Evolutionary conservation across 75 land plant genomes (phyloP), one percentile per base, ranked within the genome.

Genomic region (Pseudotsuga menziesii): DNA sequence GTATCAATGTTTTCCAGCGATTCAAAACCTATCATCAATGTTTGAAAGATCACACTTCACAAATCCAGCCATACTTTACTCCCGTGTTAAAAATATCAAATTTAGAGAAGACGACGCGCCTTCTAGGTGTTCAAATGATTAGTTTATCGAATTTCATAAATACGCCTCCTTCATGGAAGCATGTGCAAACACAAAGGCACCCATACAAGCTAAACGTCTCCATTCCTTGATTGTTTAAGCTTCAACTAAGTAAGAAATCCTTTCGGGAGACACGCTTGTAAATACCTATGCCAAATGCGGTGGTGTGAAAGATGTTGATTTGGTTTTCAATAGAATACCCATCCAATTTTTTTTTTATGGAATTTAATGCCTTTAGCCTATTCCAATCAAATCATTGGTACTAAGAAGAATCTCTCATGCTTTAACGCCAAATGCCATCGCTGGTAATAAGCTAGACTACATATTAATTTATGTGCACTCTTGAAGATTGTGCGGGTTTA

Each of bases 341-440:
- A 73, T 5, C 27, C 26, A 55, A 73, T 48, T 15, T 20, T 73
- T 52, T 52, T 8, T 4, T 58, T 26, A 22, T 73, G 75, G 75
- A 73, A 73, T 56, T 60, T 55, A 48, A 73, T 73, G 75, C 48
- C 52, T 5, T 5, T 55, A 57, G 75, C 27, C 19, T 73, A 73
- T 73, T 60, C 19, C 20, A n/a, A n/a, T n/a, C n/a, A n/a, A 52
- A 52, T 7, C 64, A 52, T 17, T 60, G 75, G 1, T n/a, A 4
- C 17, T 13, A 73, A 26, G 57, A 73, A 7, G 75, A 73, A 52
- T 60, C 75, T 48, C 59, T 73, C 26, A 14, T 52, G 4, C 75
- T 73, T 57, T 73, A 25, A n/a, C 48, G 29, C 29, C 61, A 74
- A 27, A 74, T 58, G 26, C 36, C 27, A 12, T 8, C 4, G 3